These are phyloP conservation scores for Globisporangium apiculatum DNA, from an alignment of 352 stramenopile species.

Conservation along the genomic window DNA sequence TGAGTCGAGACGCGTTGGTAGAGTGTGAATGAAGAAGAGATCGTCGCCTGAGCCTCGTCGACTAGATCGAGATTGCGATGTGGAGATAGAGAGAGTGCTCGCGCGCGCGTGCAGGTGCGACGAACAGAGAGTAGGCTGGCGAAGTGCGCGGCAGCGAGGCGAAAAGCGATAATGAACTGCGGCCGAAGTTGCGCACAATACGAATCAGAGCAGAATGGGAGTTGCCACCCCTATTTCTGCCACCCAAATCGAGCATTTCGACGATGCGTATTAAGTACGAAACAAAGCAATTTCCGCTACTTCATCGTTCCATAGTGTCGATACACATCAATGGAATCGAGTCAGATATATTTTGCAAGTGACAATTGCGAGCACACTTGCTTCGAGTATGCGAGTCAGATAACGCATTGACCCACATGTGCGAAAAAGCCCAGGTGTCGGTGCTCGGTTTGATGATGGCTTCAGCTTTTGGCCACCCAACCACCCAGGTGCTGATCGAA, in stretches of 20 bases:
- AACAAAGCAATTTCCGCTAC: too few species aligned
- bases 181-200: not conserved
- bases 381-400: too few species aligned
- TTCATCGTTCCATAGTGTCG: too few species aligned
- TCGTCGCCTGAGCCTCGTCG: too few species aligned
- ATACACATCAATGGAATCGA: too few species aligned
- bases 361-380: too few species aligned
- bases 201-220: not conserved
- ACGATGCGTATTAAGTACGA: not conserved
- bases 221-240: not conserved
- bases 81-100: not conserved
- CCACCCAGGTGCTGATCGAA: not conserved
- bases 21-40: too few species aligned
- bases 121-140: too few species aligned
- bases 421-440: not conserved
- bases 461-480: slow-evolving; percentile 2
- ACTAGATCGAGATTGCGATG: not conserved
- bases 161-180: slow-evolving; percentile 13
- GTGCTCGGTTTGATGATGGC: slow-evolving; percentile 4
- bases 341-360: too few species aligned
- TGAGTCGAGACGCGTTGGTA: not conserved
- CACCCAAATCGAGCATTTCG: not conserved
- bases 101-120: not conserved
- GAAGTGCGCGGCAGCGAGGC: slow-evolving; percentile 4
- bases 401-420: too few species aligned